Conservation (phyloP, 805 yeast species). For the Candida hispaniensis region DNA sequence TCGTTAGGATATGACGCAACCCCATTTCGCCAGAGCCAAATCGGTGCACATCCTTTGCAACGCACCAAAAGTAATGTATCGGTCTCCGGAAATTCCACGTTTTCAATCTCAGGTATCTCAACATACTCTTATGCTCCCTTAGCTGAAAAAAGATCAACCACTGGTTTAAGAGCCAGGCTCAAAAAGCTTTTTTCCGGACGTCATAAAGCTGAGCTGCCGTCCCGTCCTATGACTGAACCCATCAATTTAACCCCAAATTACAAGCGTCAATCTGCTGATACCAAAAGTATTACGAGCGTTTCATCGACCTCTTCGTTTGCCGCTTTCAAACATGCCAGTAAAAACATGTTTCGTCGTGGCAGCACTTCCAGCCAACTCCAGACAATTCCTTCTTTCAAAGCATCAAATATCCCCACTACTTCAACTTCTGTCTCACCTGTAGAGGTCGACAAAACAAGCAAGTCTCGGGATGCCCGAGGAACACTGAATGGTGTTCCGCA, state of each 20-base stretch:
- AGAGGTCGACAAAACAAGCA: constrained; percentile 2
- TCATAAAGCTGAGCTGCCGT: no score
- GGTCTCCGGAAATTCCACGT: constrained; percentile 8
- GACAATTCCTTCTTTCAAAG: constrained; percentile 3
- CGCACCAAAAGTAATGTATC: constrained; percentile 12
- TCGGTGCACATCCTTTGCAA: constrained; percentile 4
- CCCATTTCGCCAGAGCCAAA: no score
- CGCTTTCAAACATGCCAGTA: constrained; percentile 9
- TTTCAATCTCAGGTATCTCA: no score
- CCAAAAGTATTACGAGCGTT: neutral
- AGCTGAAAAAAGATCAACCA: no score
- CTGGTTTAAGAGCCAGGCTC: constrained; percentile 6
- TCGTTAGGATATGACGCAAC: no score
- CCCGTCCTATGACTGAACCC: no score
- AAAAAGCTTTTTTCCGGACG: constrained; percentile 10
- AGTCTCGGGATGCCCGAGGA: constrained; percentile 6
- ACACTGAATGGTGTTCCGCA: constrained; percentile 4
- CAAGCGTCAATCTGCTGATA: constrained; percentile 1
- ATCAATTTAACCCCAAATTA: constrained; percentile 2
- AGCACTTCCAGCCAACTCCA: constrained; percentile 3
- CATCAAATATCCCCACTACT: constrained; percentile 10
- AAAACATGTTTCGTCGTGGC: constrained; percentile 4
- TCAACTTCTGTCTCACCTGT: constrained; percentile 13
- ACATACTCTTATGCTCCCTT: no score
- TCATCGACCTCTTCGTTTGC: constrained; percentile 6